These are phyloP conservation scores for Coemansia sp. DNA, from an alignment of 192 early-diverging fungal species.

Conservation along the genomic window DNA sequence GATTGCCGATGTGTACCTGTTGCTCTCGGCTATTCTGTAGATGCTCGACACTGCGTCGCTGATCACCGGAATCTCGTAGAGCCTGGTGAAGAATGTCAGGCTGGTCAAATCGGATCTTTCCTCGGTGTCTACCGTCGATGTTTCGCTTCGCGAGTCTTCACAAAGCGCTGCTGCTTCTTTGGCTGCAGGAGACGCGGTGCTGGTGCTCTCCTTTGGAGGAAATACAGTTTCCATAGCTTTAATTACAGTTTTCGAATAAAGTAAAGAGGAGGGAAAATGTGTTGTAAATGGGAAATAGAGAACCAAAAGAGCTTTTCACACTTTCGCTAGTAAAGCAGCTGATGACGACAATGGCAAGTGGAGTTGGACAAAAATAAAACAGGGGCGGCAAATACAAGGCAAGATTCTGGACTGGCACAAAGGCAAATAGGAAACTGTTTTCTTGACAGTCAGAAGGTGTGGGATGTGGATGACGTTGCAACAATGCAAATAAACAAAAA, in stretches of 20 bases:
- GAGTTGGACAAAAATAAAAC: background rate
- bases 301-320: too few species aligned
- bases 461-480: background rate
- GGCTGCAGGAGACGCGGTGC: conserved; percentile 13
- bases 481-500: conserved; percentile 1
- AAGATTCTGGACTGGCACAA: conserved; percentile 7
- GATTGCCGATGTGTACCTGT: conserved; percentile 43
- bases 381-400: background rate
- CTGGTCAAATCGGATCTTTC: conserved; percentile 33
- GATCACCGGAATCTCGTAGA: conserved; percentile 58
- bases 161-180: conserved; percentile 24
- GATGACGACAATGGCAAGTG: background rate
- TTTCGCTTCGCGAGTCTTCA: conserved; percentile 58
- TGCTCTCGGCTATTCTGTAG: conserved; percentile 52
- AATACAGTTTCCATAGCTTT: conserved; percentile 16
- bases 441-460: background rate
- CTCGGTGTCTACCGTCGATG: conserved; percentile 53
- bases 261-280: background rate
- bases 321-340: background rate
- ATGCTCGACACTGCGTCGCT: conserved; percentile 56
- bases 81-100: conserved; percentile 53
- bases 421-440: conserved; percentile 6
- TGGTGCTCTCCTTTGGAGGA: conserved; percentile 9
- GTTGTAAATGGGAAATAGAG: background rate
- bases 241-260: background rate